Conservation (phyloP, 2,329 filamentous ascomycete genomes). For the Phoma sp. region DNA sequence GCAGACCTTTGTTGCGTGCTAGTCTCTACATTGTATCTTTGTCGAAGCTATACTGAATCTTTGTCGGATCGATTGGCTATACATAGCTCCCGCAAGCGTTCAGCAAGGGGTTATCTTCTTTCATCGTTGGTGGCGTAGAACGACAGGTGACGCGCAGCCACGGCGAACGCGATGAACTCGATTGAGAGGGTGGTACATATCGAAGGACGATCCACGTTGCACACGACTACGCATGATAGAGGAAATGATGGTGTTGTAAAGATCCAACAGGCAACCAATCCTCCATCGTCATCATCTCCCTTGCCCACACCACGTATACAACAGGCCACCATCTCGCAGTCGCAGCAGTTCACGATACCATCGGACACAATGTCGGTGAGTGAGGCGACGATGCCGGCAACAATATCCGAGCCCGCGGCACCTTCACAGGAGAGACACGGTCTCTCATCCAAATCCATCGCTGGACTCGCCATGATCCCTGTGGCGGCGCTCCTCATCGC, state of each 20-base stretch:
- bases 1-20: neutral
- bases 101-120: conserved; percentile 9
- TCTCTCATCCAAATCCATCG: conserved; percentile 20
- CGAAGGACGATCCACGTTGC: conserved; percentile 13
- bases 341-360: conserved; percentile 12
- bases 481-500: conserved; percentile 25
- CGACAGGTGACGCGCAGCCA: conserved; percentile 15
- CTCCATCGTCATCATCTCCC: conserved; percentile 3
- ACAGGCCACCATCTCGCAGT: conserved; percentile 14
- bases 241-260: neutral
- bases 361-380: neutral
- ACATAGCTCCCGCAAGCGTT: conserved; percentile 1
- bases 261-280: conserved; percentile 3
- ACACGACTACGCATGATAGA: conserved; percentile 3
- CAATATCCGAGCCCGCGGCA: neutral
- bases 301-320: conserved; percentile 13
- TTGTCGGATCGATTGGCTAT: conserved; percentile 2
- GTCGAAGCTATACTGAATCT: neutral
- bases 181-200: conserved; percentile 9
- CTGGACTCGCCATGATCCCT: conserved; percentile 38
- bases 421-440: conserved; percentile 6
- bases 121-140: conserved; percentile 13
- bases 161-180: neutral
- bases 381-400: neutral
- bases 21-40: neutral